Conservation (phyloP, 768 basidiomycete genomes). For the Xanthoconium purpureum region DNA sequence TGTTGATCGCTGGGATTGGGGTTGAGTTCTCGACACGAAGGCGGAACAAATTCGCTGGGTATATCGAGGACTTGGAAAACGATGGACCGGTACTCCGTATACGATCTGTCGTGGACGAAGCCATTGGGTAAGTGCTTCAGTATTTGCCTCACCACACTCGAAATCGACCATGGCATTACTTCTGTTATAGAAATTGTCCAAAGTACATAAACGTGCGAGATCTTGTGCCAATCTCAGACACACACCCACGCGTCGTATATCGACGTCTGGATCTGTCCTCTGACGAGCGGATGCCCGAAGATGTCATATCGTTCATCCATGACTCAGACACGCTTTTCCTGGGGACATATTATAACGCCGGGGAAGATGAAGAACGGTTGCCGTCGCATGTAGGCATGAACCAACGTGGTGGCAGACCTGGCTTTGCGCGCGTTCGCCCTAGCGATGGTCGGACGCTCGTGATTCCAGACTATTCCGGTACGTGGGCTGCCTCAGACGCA, state of each 20-base stretch:
- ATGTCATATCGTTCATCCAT: conserved; percentile 47
- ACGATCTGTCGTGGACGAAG: conserved; percentile 43
- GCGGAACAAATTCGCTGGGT: conserved; percentile 64
- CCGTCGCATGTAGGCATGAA: conserved; percentile 68
- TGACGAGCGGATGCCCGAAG: conserved; percentile 46
- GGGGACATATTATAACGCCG: conserved; percentile 49
- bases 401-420: conserved; percentile 58
- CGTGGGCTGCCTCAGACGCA: background rate
- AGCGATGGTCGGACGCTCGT: conserved; percentile 54
- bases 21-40: conserved; percentile 57
- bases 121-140: conserved; percentile 50
- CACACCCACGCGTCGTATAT: conserved; percentile 39
- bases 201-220: conserved; percentile 65
- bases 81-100: conserved; percentile 36
- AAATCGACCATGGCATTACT: background rate
- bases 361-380: conserved; percentile 34
- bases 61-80: conserved; percentile 35
- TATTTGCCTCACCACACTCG: background rate
- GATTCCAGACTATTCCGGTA: conserved; percentile 61
- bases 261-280: conserved; percentile 32
- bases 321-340: conserved; percentile 56
- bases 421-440: conserved; percentile 56
- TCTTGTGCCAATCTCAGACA: conserved; percentile 41
- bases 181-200: conserved; percentile 54
- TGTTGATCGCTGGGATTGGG: conserved; percentile 57